Percentiles rank a stretch among this genome's conserved stretches.
phyloP scores from a whole-genome alignment of 345 rosid species.

The Pelargonium nanum region DNA sequence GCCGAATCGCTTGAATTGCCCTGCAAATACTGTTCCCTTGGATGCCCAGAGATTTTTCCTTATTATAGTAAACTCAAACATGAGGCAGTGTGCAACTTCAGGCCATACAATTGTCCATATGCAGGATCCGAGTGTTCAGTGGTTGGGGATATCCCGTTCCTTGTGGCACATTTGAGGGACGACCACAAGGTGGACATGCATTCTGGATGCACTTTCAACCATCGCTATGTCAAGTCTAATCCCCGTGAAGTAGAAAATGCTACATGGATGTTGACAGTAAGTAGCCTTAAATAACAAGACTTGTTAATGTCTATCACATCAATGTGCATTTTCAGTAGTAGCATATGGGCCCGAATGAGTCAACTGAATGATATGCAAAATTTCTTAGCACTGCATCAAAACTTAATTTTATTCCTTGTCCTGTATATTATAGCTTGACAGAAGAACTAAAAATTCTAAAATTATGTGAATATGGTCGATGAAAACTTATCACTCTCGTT shows the following conservation, averaged over 20 bases:
- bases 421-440: too few species aligned
- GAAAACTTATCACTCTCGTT: slow-evolving; percentile 5
- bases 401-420: too few species aligned
- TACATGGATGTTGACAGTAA: slow-evolving; percentile 97
- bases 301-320: background rate
- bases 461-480: background rate
- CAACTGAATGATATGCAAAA: too few species aligned
- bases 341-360: too few species aligned
- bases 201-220: slow-evolving; percentile 90
- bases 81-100: slow-evolving; percentile 76
- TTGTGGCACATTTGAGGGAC: slow-evolving; percentile 81
- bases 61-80: slow-evolving; percentile 93
- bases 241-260: slow-evolving; percentile 98
- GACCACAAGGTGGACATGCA: slow-evolving; percentile 98
- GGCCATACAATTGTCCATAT: slow-evolving; percentile 86
- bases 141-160: slow-evolving; percentile 71
- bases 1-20: slow-evolving; percentile 90
- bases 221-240: slow-evolving; percentile 92
- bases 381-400: too few species aligned
- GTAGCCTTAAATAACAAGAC: slow-evolving; percentile 15
- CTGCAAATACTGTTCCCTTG: slow-evolving; percentile 65
- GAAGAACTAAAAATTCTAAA: too few species aligned
- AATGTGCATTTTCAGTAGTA: too few species aligned
- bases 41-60: slow-evolving; percentile 88
- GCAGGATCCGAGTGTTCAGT: slow-evolving; percentile 89